Percentiles rank a stretch among this genome's conserved stretches.
These are phyloP conservation scores for Cyclostephanos tholiformis DNA, from an alignment of 108 stramenopile genomes.

Conservation along the genomic window DNA sequence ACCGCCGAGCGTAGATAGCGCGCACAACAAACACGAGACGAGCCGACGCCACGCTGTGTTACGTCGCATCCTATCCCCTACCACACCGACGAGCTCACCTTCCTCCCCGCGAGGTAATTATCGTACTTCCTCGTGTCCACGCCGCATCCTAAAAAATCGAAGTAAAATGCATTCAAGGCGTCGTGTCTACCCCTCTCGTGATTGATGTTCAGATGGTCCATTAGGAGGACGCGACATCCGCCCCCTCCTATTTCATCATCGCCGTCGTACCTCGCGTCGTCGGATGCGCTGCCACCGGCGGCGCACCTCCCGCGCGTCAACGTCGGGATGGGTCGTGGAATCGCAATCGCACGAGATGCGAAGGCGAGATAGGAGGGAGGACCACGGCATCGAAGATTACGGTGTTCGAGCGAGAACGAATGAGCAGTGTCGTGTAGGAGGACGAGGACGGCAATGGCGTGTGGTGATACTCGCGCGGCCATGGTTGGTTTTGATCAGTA, in stretches of 20 bases:
- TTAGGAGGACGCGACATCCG: conserved; percentile 29
- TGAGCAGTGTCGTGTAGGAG: too few species aligned
- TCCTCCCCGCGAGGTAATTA: conserved; percentile 28
- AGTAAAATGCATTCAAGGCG: conserved; percentile 48
- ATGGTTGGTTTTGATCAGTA: too few species aligned
- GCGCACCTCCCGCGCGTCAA: background rate
- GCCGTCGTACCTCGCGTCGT: background rate
- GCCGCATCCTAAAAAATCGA: conserved; percentile 49
- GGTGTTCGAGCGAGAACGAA: too few species aligned
- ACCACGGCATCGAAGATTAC: too few species aligned
- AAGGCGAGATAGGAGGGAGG: too few species aligned
- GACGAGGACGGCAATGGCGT: too few species aligned
- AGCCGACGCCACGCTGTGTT: background rate
- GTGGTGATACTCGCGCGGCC: too few species aligned
- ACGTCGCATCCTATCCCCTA: too few species aligned
- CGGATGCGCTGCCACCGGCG: background rate
- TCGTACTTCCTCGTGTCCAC: conserved; percentile 54
- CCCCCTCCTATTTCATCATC: background rate
- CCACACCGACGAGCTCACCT: too few species aligned
- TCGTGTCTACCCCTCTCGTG: conserved; percentile 55
- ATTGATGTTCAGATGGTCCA: conserved; percentile 59
- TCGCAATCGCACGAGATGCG: too few species aligned
- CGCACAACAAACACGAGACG: background rate
- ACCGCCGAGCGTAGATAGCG: too few species aligned
- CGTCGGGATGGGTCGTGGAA: too few species aligned